Base-by-base conservation (phyloP, 495 filamentous ascomycete genomes). In the Penicillium subrubescens region DNA sequence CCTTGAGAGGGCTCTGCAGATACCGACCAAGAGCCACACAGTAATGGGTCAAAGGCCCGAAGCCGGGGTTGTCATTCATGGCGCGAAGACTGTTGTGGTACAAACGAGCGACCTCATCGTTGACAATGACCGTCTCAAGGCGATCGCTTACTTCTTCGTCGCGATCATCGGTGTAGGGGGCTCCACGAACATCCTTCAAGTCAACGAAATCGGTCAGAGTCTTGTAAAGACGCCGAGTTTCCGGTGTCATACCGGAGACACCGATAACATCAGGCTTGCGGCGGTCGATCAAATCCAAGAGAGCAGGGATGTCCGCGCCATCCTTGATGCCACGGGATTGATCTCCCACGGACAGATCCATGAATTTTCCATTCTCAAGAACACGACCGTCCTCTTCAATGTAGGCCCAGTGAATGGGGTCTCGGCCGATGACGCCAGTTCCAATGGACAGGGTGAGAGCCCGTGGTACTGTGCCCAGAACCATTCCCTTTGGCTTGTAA, bases 401-500 rank as follows among this genome's bases (percentile, higher is more conserved):
- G 79, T 90, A 99, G 12, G 91, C 89, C 92, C 93, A 98, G 79
- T 84, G 90, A 43, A 97, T 86, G 31, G 92, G 89, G 61, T 97
- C 94, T 31, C 83, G 82, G 55, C 86, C 88, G 14, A 87, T 82
- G 61, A 89, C 83, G 15, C 92, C 92, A 39, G 73, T 71, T 57
- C 95, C 95, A 65, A 92, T 94, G 2, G 93, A 92, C 19, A 99
- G 73, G 2, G 92, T 84, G 33, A 99, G 86, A 34, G 97, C 92
- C 29, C 94, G 89, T 27, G 95, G 93, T 7, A 88, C 86, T 17
- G 94, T 97, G 17, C 95, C 95, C 43, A 96, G 80, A 12, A 90
- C 82, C 88, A 97, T 91, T n/a, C 93, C 94, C 75, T 92, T 92
- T 17, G 96, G 94, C 70, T 97, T 96, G 77, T 94, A 93, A 3